These are phyloP conservation scores for Stylonectria norvegica DNA, from an alignment of 2,329 filamentous ascomycete species.

Conservation along the genomic window DNA sequence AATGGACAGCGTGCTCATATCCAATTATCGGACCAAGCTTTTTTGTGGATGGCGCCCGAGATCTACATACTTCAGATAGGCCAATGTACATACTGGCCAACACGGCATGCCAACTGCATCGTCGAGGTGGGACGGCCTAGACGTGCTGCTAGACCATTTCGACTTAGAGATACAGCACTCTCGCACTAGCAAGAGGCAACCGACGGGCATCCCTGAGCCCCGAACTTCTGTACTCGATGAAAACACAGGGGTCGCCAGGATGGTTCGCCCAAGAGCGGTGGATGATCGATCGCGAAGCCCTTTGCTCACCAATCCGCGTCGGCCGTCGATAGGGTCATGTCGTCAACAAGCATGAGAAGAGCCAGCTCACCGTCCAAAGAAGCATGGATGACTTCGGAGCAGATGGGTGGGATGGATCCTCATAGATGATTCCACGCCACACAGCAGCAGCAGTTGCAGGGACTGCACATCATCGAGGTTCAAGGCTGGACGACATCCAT, in stretches of 20 bases:
- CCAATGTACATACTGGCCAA: constrained; percentile 5
- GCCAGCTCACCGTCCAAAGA: constrained; percentile 19
- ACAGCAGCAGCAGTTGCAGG: constrained; percentile 25
- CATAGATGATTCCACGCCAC: constrained; percentile 18
- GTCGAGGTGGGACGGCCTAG: constrained; percentile 18
- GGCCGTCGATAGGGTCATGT: constrained; percentile 17
- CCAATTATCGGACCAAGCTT: neutral
- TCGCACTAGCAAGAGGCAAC: constrained; percentile 8
- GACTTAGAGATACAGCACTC: constrained; percentile 21
- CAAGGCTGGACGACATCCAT: constrained; percentile 12
- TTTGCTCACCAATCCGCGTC: constrained; percentile 10
- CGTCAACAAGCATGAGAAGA: constrained; percentile 19
- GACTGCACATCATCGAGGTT: constrained; percentile 26
- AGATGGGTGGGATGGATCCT: constrained; percentile 9
- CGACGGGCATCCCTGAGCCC: constrained; percentile 15
- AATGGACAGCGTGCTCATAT: neutral
- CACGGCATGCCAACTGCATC: constrained; percentile 22
- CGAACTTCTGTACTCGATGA: constrained; percentile 1
- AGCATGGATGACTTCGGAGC: constrained; percentile 15
- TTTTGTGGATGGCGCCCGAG: neutral
- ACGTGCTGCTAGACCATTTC: constrained; percentile 14
- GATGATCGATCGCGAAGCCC: constrained; percentile 9
- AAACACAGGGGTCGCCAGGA: constrained; percentile 9
- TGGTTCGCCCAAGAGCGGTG: constrained; percentile 19
- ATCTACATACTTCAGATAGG: constrained; percentile 5